phyloP scores from a whole-genome alignment of 345 rosid genomes.

The Nasturtium officinale region DNA sequence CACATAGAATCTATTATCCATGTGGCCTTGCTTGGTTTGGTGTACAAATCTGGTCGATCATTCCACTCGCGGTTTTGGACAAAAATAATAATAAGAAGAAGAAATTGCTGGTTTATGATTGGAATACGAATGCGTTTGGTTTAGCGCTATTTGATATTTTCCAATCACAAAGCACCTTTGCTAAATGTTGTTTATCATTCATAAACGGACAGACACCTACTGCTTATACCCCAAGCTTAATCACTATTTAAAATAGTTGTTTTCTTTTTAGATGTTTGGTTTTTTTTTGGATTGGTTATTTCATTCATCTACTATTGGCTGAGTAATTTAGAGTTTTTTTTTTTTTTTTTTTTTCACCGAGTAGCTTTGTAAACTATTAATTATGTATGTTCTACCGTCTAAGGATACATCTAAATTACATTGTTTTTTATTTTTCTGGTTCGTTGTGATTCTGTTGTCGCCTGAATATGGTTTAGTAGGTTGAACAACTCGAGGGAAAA shows the following conservation, averaged over 20 bases:
- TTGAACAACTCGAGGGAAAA: background rate
- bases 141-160: background rate
- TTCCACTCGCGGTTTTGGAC: background rate
- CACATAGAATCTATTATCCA: background rate
- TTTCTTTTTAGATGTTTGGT: too few relatives aligned
- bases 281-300: too few relatives aligned
- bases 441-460: background rate
- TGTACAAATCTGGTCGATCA: background rate
- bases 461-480: background rate
- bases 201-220: background rate
- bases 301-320: background rate
- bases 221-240: background rate
- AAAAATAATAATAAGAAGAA: background rate
- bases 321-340: background rate
- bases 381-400: background rate
- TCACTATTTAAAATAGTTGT: background rate
- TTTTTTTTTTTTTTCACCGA: too few relatives aligned
- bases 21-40: background rate
- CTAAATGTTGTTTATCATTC: background rate
- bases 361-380: too few relatives aligned
- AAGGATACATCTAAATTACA: background rate
- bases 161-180: background rate
- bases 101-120: background rate
- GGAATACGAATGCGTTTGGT: background rate
- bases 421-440: too few relatives aligned